phyloP scores from a whole-genome alignment of 768 basidiomycete species.

The Chlorophyllum brunneum region DNA sequence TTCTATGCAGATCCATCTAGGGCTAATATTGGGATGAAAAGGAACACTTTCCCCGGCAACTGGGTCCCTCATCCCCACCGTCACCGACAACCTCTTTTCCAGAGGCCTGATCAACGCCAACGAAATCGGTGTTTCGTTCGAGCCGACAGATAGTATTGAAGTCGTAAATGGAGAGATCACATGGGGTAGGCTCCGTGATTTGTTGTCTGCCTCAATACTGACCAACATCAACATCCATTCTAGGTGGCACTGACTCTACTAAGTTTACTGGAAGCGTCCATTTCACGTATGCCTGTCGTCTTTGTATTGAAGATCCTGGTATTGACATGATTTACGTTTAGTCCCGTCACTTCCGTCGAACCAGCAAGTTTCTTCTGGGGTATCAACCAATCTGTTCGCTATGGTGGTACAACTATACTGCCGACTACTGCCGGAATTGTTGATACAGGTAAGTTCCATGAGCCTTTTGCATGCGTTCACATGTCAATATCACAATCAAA shows the following conservation, averaged over 20 bases:
- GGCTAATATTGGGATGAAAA: constrained; percentile 5
- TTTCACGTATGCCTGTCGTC: constrained; percentile 30
- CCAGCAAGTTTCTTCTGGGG: constrained; percentile 57
- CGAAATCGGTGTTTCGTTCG: constrained; percentile 48
- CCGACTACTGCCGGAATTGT: constrained; percentile 50
- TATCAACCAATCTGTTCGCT: constrained; percentile 51
- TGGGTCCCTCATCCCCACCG: constrained; percentile 40
- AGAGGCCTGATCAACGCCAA: constrained; percentile 35
- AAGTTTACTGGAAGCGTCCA: constrained; percentile 41
- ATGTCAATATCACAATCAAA: not conserved
- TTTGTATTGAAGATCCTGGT: not conserved
- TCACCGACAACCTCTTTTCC: constrained; percentile 50
- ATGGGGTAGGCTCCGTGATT: constrained; percentile 34
- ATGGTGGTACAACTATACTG: constrained; percentile 44
- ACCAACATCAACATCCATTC: not conserved
- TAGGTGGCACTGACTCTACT: constrained; percentile 40
- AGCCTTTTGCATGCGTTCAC: not conserved
- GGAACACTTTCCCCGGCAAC: constrained; percentile 31
- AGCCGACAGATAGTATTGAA: constrained; percentile 35
- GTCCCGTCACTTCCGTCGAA: constrained; percentile 42
- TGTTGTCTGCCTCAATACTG: not conserved
- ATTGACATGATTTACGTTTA: constrained; percentile 16
- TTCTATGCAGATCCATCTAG: not conserved
- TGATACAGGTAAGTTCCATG: constrained; percentile 40
- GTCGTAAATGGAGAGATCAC: constrained; percentile 48